Conservation (phyloP, 495 filamentous ascomycete species). For the Penicillium samsonianum region DNA sequence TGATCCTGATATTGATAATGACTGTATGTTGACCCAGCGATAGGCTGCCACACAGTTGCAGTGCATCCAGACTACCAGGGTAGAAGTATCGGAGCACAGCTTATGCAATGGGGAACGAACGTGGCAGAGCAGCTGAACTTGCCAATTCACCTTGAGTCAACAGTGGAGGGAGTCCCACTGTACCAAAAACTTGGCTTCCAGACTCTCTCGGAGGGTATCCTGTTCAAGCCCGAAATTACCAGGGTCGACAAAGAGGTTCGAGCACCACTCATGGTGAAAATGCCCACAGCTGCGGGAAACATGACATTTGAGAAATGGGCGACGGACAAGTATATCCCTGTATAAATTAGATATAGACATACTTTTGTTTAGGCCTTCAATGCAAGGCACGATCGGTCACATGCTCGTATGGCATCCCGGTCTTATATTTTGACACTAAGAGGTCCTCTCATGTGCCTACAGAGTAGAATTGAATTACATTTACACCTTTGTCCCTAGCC, state of each 20-base stretch:
- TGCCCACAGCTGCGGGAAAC: slow-evolving; percentile 7
- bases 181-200: slow-evolving; percentile 14
- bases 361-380: background rate
- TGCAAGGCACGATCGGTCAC: background rate
- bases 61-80: slow-evolving; percentile 17
- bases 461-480: background rate
- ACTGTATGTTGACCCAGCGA: background rate
- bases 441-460: background rate
- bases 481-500: background rate
- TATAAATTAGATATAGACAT: background rate
- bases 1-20: background rate
- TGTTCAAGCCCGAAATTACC: slow-evolving; percentile 13
- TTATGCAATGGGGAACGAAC: slow-evolving; percentile 18
- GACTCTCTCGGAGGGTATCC: slow-evolving; percentile 3
- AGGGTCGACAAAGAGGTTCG: slow-evolving; percentile 5
- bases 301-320: slow-evolving; percentile 7
- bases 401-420: background rate
- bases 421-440: background rate
- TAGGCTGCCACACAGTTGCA: slow-evolving; percentile 16
- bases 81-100: slow-evolving; percentile 5
- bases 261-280: slow-evolving; percentile 19
- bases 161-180: slow-evolving; percentile 11
- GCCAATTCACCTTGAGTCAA: slow-evolving; percentile 14
- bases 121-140: slow-evolving; percentile 5
- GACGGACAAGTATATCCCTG: background rate